Evolutionary conservation across 495 filamentous ascomycete species (phyloP).

Genomic region (Parathielavia appendiculata): DNA sequence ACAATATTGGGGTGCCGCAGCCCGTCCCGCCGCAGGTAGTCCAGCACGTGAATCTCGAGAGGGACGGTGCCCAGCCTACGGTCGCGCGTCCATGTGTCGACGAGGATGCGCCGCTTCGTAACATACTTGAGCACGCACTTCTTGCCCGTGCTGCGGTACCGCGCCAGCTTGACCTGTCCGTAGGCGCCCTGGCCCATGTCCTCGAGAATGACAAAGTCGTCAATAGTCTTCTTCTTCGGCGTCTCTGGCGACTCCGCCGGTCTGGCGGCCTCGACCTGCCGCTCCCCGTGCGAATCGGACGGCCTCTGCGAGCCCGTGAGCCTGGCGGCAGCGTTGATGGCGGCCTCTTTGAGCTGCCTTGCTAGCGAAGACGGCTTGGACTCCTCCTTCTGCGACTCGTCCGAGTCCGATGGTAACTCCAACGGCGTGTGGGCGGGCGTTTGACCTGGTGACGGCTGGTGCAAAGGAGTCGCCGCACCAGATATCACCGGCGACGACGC

Average conservation of each 20-base stretch:
- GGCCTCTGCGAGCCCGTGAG: constrained; percentile 36
- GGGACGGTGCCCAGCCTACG: constrained; percentile 93
- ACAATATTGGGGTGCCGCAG: constrained; percentile 92
- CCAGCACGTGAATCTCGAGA: constrained; percentile 93
- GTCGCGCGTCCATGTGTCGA: constrained; percentile 98
- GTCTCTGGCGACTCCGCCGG: constrained; percentile 43
- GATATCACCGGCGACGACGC: constrained; percentile 54
- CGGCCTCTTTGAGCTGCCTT: constrained; percentile 69
- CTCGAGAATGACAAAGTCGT: constrained; percentile 88
- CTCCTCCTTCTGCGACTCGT: constrained; percentile 32
- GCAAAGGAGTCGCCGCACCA: constrained; percentile 60
- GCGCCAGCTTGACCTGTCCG: constrained; percentile 93
- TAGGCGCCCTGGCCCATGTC: constrained; percentile 99
- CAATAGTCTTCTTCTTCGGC: constrained; percentile 74
- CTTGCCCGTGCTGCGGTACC: constrained; percentile 72
- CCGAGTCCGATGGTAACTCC: constrained; percentile 49
- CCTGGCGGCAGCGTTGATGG: constrained; percentile 45
- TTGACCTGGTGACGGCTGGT: constrained; percentile 75
- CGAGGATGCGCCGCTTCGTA: constrained; percentile 91
- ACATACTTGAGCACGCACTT: constrained; percentile 97
- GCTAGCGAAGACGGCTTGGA: constrained; percentile 58
- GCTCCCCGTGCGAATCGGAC: constrained; percentile 21
- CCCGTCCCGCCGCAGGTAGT: constrained; percentile 85
- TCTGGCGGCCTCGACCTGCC: constrained; percentile 26
- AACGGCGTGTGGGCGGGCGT: constrained; percentile 47